These are phyloP conservation scores for Pseudogymnoascus pannorum DNA, from an alignment of 2,329 filamentous ascomycete genomes.

Conservation along the genomic window DNA sequence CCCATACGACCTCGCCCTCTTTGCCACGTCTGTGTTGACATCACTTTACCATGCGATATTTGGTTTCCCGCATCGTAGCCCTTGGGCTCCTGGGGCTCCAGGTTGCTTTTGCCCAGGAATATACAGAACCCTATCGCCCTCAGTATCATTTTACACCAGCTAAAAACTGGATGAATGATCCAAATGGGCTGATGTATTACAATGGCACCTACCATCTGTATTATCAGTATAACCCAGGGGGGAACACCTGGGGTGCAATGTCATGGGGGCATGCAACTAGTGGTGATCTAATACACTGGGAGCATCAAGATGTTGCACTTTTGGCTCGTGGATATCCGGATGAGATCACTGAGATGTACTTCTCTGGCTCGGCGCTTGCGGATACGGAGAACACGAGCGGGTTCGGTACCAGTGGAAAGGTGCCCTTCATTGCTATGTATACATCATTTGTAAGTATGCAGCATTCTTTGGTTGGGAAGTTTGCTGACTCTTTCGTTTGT, in stretches of 20 bases:
- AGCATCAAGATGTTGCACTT: conserved; percentile 53
- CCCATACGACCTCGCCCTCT: not conserved
- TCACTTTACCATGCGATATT: not conserved
- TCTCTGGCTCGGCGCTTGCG: too few relatives aligned
- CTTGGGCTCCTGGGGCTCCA: not conserved
- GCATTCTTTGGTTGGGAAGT: not conserved
- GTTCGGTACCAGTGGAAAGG: too few relatives aligned
- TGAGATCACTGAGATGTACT: conserved; percentile 22
- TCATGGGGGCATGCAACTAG: too few relatives aligned
- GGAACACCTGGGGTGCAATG: too few relatives aligned
- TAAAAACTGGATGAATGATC: conserved; percentile 47
- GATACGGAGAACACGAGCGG: too few relatives aligned
- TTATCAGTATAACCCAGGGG: too few relatives aligned
- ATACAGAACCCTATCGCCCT: not conserved
- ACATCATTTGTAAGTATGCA: not conserved
- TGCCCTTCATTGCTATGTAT: too few relatives aligned
- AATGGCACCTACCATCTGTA: too few relatives aligned
- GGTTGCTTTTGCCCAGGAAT: not conserved
- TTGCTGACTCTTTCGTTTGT: not conserved
- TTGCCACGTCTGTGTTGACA: not conserved
- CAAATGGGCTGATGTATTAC: too few relatives aligned
- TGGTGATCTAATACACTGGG: conserved; percentile 54
- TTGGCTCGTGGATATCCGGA: conserved; percentile 24
- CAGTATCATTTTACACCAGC: conserved; percentile 46
- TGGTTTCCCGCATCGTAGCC: not conserved